These are phyloP conservation scores for Penicillium sp. DNA, from an alignment of 2,329 filamentous ascomycete species.

Conservation along the genomic window DNA sequence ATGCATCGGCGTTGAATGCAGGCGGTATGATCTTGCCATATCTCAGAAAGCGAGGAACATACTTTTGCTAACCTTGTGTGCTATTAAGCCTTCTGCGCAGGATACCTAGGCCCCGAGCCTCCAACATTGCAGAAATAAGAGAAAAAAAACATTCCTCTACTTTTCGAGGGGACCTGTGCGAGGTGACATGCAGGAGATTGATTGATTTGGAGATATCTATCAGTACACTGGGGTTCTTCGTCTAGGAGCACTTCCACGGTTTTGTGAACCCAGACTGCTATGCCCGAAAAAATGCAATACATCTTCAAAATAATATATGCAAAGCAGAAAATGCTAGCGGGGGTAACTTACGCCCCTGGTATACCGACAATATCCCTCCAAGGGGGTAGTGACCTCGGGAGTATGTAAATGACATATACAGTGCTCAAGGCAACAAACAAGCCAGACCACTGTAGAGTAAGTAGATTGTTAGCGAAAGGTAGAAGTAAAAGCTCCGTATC, in stretches of 20 bases:
- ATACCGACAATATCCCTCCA: conserved; percentile 50
- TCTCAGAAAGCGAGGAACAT: background rate
- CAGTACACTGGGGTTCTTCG: background rate
- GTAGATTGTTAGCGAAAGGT: conserved; percentile 7
- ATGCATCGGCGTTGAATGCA: conserved; percentile 55
- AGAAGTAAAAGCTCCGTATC: background rate
- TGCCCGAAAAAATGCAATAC: background rate
- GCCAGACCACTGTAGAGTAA: conserved; percentile 47
- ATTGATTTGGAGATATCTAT: background rate
- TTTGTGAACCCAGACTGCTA: background rate
- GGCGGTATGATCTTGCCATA: conserved; percentile 49
- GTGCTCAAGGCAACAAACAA: conserved; percentile 49
- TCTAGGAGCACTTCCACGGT: background rate
- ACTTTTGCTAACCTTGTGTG: background rate
- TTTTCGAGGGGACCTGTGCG: too few relatives aligned
- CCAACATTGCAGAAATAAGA: background rate
- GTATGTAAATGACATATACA: conserved; percentile 54
- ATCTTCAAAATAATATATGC: conserved; percentile 7
- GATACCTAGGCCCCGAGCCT: conserved; percentile 37
- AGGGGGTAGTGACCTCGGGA: conserved; percentile 46
- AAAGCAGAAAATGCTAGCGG: background rate
- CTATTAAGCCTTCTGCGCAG: conserved; percentile 34
- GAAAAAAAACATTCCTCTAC: background rate
- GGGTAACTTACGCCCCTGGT: conserved; percentile 33
- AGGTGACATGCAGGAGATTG: background rate